Evolutionary conservation across 1,139 yeast genomes (phyloP).

Genomic region (Saccharomyces pastorianus): DNA sequence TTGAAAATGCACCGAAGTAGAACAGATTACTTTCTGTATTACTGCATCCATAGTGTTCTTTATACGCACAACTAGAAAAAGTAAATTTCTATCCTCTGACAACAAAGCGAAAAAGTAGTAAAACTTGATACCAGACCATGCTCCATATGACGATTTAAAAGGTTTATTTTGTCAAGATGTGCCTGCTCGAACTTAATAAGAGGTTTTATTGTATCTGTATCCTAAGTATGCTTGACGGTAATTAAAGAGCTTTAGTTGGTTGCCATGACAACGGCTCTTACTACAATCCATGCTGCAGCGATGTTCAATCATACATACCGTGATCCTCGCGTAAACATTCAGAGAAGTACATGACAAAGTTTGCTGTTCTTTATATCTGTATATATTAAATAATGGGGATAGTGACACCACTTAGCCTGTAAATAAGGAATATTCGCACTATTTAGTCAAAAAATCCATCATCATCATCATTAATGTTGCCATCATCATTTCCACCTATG

Average conservation of each 20-base stretch:
- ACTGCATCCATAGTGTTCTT: background rate
- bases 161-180: background rate
- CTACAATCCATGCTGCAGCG: background rate
- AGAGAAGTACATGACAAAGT: background rate
- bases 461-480: conserved; percentile 35
- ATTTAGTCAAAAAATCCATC: conserved; percentile 37
- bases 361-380: background rate
- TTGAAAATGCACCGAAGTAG: background rate
- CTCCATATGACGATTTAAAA: background rate
- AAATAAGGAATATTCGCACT: conserved; percentile 2
- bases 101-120: background rate
- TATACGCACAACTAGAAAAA: conserved; percentile 2
- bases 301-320: background rate
- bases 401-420: background rate
- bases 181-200: background rate
- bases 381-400: background rate
- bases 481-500: conserved; percentile 36
- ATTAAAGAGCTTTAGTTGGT: background rate
- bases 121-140: background rate
- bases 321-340: background rate
- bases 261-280: background rate
- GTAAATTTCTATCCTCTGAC: background rate
- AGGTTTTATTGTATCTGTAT: background rate
- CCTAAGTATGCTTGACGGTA: background rate
- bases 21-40: background rate